Base-by-base conservation (phyloP, 2,329 filamentous ascomycete genomes). In the Cladobotryum protrusum region DNA sequence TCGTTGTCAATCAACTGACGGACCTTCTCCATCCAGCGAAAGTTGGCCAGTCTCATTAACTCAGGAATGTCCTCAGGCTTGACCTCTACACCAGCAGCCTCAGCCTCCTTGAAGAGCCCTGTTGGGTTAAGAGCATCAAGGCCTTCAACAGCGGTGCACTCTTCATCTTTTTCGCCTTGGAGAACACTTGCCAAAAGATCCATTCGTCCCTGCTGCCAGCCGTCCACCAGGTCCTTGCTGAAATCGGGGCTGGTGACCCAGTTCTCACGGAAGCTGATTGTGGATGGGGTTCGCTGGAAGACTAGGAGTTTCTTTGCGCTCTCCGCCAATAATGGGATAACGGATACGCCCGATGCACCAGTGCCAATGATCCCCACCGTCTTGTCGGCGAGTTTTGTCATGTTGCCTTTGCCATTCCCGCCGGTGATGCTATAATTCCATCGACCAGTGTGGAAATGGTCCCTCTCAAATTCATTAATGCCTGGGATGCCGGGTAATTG, bases 1-100 rank as follows among this genome's bases (percentile, higher is more conserved):
- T 75, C 62, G 0, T 66, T 57, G n/a, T 75, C 71, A 5, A 73
- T 66, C 4, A 76, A 72, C 4, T 61, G 63, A 2, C 78, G 73
- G 11, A 76, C 60, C 2, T 59, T 53, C 15, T 79, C 71, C 29
- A 68, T 63, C 39, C n/a, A 41, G 4, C 39, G 39, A 13, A 41
- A 20, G 18, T 41, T 41, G 12, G 24, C 66, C 65, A 0, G 63
- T 59, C 2, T 67, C 54, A 55, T 82, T 78, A 1, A 70, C 44
- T 65, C 62, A 2, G 57, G 50, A 6, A 57, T 48, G 12, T 57
- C 56, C 14, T 56, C 51, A 18, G 53, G 47, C 40, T 33, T 48
- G 13, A 56, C 9, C 3, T 41, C 39, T 12, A 19, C 39, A 18
- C 39, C 39, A 11, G 39, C 39, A 8, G 19, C 39, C 39, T 41